A percentile compares a stretch with the other conserved stretches of the same genome.
Evolutionary conservation across 352 stramenopile genomes (phyloP).

Genomic region (Aphanomyces astaci): DNA sequence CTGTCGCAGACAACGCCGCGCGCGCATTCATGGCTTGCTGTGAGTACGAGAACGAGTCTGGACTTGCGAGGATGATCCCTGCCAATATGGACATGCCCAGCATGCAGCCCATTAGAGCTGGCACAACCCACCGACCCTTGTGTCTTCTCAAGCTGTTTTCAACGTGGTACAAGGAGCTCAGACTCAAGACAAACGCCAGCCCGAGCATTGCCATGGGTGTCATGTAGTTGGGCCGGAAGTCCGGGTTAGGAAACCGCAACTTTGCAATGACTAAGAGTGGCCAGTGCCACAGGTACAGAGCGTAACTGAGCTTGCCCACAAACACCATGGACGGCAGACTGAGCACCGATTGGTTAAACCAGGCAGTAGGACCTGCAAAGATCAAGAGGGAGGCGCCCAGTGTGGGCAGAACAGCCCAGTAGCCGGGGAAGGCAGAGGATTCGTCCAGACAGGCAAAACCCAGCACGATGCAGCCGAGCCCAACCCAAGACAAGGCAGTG

Average conservation of each 20-base stretch:
- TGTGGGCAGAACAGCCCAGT: constrained; percentile 10
- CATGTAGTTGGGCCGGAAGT: constrained; percentile 1
- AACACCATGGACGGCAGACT: neutral
- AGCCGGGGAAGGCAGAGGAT: constrained; percentile 9
- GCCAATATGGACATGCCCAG: neutral
- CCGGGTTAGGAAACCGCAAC: constrained; percentile 7
- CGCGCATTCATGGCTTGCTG: neutral
- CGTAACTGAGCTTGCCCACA: constrained; percentile 23
- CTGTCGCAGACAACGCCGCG: neutral
- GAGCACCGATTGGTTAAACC: neutral
- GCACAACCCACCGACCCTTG: constrained; percentile 3
- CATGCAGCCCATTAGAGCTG: neutral
- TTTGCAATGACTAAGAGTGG: constrained; percentile 21
- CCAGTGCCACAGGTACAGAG: constrained; percentile 24
- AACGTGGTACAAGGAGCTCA: neutral
- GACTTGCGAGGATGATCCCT: neutral
- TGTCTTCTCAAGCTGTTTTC: neutral
- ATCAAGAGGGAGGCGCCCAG: constrained; percentile 4
- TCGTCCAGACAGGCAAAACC: constrained; percentile 12
- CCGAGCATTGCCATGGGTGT: neutral
- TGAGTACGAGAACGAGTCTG: neutral
- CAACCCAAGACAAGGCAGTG: neutral
- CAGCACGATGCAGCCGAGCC: neutral
- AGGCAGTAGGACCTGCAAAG: neutral
- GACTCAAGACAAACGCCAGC: neutral